phyloP scores from a whole-genome alignment of 2,329 filamentous ascomycete genomes.

The Alternaria brassicae region DNA sequence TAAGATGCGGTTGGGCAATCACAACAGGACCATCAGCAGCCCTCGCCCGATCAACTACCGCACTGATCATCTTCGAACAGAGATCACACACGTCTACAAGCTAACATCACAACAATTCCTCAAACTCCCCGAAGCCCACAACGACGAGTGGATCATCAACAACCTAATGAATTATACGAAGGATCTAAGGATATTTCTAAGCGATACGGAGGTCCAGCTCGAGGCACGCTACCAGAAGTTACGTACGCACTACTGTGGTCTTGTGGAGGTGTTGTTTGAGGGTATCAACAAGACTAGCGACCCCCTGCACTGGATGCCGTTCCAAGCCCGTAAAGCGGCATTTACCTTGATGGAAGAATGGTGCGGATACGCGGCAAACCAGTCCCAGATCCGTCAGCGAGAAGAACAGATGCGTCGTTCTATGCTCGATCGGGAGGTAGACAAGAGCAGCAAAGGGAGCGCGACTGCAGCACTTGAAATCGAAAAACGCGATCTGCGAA shows the following conservation, averaged over 20 bases:
- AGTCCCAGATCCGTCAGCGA: conserved; percentile 77
- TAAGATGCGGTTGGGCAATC: conserved; percentile 74
- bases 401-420: conserved; percentile 89
- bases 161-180: conserved; percentile 90
- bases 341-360: conserved; percentile 99
- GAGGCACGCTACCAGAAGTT: conserved; percentile 94
- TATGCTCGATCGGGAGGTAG: conserved; percentile 77
- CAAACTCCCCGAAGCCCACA: conserved; percentile 76
- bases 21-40: conserved; percentile 84
- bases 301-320: conserved; percentile 93
- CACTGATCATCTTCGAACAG: conserved; percentile 86
- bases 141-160: conserved; percentile 87
- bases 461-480: conserved; percentile 93
- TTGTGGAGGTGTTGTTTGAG: conserved; percentile 92
- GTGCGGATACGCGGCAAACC: conserved; percentile 96
- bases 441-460: conserved; percentile 75
- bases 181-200: conserved; percentile 91
- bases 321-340: conserved; percentile 92
- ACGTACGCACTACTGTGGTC: conserved; percentile 89
- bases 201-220: conserved; percentile 91
- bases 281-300: conserved; percentile 86
- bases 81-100: conserved; percentile 96
- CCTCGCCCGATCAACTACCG: conserved; percentile 76
- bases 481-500: conserved; percentile 90
- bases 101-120: conserved; percentile 90